phyloP scores from a whole-genome alignment of 495 filamentous ascomycete species.

The Podospora appendiculata region DNA sequence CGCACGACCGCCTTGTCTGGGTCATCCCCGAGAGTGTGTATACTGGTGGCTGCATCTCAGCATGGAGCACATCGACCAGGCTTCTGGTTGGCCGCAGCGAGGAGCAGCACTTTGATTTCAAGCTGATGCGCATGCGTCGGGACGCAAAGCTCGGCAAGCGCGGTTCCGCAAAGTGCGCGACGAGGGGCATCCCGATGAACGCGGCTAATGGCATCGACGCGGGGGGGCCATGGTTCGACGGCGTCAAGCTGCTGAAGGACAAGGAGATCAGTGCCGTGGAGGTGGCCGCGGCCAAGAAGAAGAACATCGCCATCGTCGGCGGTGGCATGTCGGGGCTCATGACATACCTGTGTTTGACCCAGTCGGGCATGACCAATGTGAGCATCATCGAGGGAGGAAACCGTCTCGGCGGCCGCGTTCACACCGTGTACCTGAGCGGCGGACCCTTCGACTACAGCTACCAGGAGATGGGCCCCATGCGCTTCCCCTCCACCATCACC shows the following conservation, averaged over 20 bases:
- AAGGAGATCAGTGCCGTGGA: conserved; percentile 46
- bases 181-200: conserved; percentile 33
- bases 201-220: conserved; percentile 45
- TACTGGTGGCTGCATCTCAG: conserved; percentile 42
- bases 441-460: conserved; percentile 56
- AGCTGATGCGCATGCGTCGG: conserved; percentile 1
- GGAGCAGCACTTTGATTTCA: conserved; percentile 17
- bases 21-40: conserved; percentile 34
- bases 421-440: conserved; percentile 53
- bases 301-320: conserved; percentile 55
- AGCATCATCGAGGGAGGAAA: conserved; percentile 32
- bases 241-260: conserved; percentile 51
- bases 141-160: neutral
- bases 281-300: conserved; percentile 45
- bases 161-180: neutral
- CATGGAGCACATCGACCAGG: conserved; percentile 30
- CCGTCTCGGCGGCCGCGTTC: conserved; percentile 46
- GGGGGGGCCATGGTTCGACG: conserved; percentile 64
- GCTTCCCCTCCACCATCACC: conserved; percentile 47
- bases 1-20: conserved; percentile 41
- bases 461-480: conserved; percentile 72
- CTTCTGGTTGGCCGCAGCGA: conserved; percentile 36
- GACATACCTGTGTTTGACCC: conserved; percentile 33
- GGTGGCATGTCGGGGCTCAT: conserved; percentile 64
- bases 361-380: conserved; percentile 32